Percentiles rank a stretch among this genome's conserved stretches.
Conservation (phyloP, 139 green algal genomes). For the Chlorella sp. region DNA sequence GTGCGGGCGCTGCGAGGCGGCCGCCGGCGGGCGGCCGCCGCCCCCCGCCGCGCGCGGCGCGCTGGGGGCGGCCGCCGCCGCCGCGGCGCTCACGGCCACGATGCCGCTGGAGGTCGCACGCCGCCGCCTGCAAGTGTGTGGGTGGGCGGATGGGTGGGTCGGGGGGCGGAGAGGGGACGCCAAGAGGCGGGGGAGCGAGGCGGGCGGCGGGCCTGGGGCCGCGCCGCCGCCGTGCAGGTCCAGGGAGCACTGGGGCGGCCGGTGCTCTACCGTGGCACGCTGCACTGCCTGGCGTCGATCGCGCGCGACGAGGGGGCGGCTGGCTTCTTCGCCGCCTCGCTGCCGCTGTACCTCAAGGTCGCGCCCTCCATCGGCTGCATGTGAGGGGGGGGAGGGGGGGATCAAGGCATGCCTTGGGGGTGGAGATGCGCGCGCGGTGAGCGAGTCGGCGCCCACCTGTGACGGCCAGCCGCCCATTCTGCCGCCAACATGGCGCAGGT, state of each 20-base stretch:
- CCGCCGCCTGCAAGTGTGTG: slow-evolving; percentile 23
- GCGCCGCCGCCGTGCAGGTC: too few species aligned
- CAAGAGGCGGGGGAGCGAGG: too few species aligned
- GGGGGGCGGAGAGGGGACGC: too few species aligned
- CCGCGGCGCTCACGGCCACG: slow-evolving; percentile 22
- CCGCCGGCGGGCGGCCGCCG: neutral
- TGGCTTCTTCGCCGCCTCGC: slow-evolving; percentile 23
- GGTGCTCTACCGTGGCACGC: slow-evolving; percentile 20
- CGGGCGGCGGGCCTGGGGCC: too few species aligned
- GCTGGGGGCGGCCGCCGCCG: slow-evolving; percentile 21
- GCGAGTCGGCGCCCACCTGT: too few species aligned
- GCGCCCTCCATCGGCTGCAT: slow-evolving; percentile 20
- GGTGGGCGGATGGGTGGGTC: too few species aligned
- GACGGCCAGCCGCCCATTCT: too few species aligned
- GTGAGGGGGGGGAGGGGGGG: too few species aligned
- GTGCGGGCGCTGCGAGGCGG: too few species aligned
- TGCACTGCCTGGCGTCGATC: slow-evolving; percentile 24
- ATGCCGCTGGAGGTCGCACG: slow-evolving; percentile 37
- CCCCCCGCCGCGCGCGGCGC: slow-evolving; percentile 12
- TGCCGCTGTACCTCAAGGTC: slow-evolving; percentile 31
- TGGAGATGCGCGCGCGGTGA: too few species aligned
- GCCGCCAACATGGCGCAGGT: too few species aligned
- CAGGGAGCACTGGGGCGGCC: slow-evolving; percentile 23
- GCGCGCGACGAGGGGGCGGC: slow-evolving; percentile 2
- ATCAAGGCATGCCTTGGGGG: too few species aligned